Evolutionary conservation across 345 rosid species (phyloP), one percentile per base, ranked within the genome.

Genomic region (Iberis pinnata): DNA sequence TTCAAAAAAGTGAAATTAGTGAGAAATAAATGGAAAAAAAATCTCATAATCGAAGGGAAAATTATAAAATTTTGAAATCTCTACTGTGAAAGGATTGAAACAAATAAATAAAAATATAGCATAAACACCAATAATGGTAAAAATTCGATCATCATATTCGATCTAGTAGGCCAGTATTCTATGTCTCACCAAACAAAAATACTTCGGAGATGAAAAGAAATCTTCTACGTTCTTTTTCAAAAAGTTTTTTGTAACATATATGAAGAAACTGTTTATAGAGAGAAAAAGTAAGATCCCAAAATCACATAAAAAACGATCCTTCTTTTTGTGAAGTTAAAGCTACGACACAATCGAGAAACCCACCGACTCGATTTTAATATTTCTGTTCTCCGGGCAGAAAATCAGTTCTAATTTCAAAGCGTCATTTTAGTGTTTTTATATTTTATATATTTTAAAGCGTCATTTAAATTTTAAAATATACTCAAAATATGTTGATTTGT

Each of bases 91-190:
- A 50, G 16, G 26, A 57, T 55, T 47, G 41, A 46, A 64, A 39
- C 12, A 8, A 42, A 50, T 10, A 31, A 31, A 32, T 11, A 35
- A 45, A 41, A 50, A n/a, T 61, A 60, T 54, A 60, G 62, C 53
- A 63, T 42, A 61, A 61, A 61, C 63, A 61, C 68, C 67, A 68
- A 47, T 68, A 60, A 68, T 60, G 56, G 71, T 58, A 77, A 73
- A 78, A 77, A 64, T 73, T 65, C 80, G 95, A 79, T 86, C 93
- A 77, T 75, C 75, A 63, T 71, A 75, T 77, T 81, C 84, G 89
- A 83, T 89, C 95, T 83, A 77, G 86, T 80, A 88, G 89, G 85
- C 88, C 88, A 82, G 57, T 67, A 51, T 73, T 47, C 68, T 67
- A 61, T 42, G 54, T 73, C 73, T 75, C 73, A 56, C 52, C 57